Percentiles rank a stretch among this genome's conserved stretches.
Conservation (phyloP, 2,329 filamentous ascomycete species). For the Beauveria asiatica region DNA sequence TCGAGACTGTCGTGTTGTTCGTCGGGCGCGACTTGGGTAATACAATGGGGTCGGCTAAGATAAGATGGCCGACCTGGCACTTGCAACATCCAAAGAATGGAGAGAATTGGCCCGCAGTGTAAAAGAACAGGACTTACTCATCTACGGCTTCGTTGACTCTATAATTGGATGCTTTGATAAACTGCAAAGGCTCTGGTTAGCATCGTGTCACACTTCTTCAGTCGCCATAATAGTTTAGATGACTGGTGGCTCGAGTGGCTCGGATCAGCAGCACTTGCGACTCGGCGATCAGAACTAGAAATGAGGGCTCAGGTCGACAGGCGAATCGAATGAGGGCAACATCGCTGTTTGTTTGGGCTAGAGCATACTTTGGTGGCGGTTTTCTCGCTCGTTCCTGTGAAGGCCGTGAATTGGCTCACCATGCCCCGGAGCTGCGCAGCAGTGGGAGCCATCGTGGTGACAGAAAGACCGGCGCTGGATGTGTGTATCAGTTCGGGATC, state of each 20-base stretch:
- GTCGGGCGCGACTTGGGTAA: neutral
- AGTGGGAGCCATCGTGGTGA: constrained; percentile 27
- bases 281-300: neutral
- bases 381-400: constrained; percentile 36
- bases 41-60: neutral
- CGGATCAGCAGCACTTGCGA: neutral
- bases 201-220: neutral
- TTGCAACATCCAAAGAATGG: neutral
- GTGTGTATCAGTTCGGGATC: neutral
- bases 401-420: constrained; percentile 32
- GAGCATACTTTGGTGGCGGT: constrained; percentile 36
- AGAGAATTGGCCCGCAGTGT: neutral
- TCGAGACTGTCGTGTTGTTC: neutral
- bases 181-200: constrained; percentile 25
- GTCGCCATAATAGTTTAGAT: neutral
- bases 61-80: neutral
- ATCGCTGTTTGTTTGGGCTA: neutral
- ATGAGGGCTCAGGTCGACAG: neutral
- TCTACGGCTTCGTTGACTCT: constrained; percentile 47
- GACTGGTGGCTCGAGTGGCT: neutral
- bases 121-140: constrained; percentile 38
- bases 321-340: neutral
- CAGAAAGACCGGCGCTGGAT: neutral
- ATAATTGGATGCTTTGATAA: constrained; percentile 39
- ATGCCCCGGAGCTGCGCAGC: constrained; percentile 32